Evolutionary conservation across 805 yeast species (phyloP).

Genomic region (Sugiyamaella boreocaroliniensis): DNA sequence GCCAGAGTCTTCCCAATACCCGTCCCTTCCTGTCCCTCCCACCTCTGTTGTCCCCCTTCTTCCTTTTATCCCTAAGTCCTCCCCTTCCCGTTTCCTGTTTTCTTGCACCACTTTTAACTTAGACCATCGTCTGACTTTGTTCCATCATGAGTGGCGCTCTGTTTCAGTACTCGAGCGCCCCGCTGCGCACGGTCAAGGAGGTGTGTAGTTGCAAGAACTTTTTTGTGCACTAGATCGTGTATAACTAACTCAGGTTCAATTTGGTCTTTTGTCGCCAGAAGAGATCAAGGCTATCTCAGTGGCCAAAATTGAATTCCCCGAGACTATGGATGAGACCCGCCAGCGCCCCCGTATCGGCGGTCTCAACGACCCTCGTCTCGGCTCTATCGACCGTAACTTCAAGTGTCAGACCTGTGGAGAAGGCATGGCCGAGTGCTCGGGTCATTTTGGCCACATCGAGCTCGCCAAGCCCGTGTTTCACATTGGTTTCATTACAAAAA

Average conservation of each 20-base stretch:
- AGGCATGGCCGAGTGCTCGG: conserved; percentile 98
- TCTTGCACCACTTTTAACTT: background rate
- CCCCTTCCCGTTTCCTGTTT: background rate
- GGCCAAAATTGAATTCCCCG: conserved; percentile 96
- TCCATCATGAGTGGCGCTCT: conserved; percentile 35
- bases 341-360: conserved; percentile 96
- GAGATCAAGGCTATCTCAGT: conserved; percentile 96
- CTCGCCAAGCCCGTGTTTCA: conserved; percentile 98
- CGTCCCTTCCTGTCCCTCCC: background rate
- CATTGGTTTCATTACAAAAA: conserved; percentile 84
- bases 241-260: conserved; percentile 57
- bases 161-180: conserved; percentile 97
- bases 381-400: conserved; percentile 93
- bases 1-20: background rate
- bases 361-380: conserved; percentile 91
- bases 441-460: conserved; percentile 98
- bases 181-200: conserved; percentile 93
- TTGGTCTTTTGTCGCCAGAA: conserved; percentile 96
- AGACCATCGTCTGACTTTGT: too few relatives aligned
- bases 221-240: background rate
- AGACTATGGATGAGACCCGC: conserved; percentile 98
- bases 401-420: conserved; percentile 99
- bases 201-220: conserved; percentile 38
- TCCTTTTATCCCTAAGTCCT: background rate
- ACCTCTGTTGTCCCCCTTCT: background rate